These are phyloP conservation scores for Diddensiella caesifluorescens DNA, from an alignment of 805 yeast genomes.

Conservation along the genomic window DNA sequence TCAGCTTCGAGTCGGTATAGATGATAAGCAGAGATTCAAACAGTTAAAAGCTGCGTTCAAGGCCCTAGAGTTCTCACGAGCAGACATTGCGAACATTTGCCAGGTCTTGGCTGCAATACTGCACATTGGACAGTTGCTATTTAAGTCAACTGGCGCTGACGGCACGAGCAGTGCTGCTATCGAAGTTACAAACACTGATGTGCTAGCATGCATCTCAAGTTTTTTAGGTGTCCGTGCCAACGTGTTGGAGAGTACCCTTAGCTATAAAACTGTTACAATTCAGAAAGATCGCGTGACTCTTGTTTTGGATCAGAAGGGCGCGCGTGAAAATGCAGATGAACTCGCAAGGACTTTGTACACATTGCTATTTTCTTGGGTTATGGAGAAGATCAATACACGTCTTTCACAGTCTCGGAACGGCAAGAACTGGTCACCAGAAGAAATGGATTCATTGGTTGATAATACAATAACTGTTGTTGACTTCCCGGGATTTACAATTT, in stretches of 20 bases:
- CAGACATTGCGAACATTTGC: slow-evolving; percentile 46
- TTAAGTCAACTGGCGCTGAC: slow-evolving; percentile 31
- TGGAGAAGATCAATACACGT: slow-evolving; percentile 34
- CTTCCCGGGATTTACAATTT: slow-evolving; percentile 38
- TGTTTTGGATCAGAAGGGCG: slow-evolving; percentile 38
- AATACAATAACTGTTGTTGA: slow-evolving; percentile 35
- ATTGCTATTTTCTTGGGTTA: slow-evolving; percentile 35
- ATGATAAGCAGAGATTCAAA: slow-evolving; percentile 45
- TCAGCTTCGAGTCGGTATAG: slow-evolving; percentile 40
- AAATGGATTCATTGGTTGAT: slow-evolving; percentile 26
- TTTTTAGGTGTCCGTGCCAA: slow-evolving; percentile 38
- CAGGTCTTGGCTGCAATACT: slow-evolving; percentile 41
- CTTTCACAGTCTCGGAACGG: slow-evolving; percentile 29
- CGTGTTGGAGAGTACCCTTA: slow-evolving; percentile 33
- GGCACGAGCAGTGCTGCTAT: slow-evolving; percentile 34
- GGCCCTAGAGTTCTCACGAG: slow-evolving; percentile 42
- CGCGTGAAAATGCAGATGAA: slow-evolving; percentile 38
- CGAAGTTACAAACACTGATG: slow-evolving; percentile 33
- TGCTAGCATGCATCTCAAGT: slow-evolving; percentile 32
- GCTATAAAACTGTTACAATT: slow-evolving; percentile 36
- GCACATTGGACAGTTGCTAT: slow-evolving; percentile 40
- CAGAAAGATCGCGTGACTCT: slow-evolving; percentile 38
- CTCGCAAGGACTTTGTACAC: slow-evolving; percentile 38
- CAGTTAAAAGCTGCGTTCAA: slow-evolving; percentile 44
- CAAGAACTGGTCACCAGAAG: slow-evolving; percentile 13